Percentiles rank a stretch among this genome's conserved stretches.
Conservation (phyloP, 805 yeast species). For the Phaffomyces opuntiae region DNA sequence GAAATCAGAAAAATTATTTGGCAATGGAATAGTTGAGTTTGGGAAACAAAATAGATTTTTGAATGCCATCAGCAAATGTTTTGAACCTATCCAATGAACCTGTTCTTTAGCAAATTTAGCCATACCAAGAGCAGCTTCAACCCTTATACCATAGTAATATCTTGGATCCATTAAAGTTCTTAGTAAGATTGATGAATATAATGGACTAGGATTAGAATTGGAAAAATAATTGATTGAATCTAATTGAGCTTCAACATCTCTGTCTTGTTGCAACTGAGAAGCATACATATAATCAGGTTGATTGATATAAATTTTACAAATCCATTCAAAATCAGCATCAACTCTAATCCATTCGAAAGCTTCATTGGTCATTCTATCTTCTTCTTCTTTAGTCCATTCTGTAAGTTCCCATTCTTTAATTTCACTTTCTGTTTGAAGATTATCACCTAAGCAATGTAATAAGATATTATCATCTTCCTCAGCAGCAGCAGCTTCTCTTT, state of each 20-base stretch:
- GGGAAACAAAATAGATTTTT: conserved; percentile 68
- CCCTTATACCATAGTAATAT: conserved; percentile 83
- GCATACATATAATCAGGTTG: conserved; percentile 95
- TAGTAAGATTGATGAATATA: conserved; percentile 70
- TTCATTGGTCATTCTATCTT: conserved; percentile 61
- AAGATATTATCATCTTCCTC: conserved; percentile 32
- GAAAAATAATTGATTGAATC: conserved; percentile 77
- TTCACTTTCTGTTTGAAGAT: conserved; percentile 55
- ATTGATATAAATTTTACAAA: conserved; percentile 68
- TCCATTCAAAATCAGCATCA: conserved; percentile 98
- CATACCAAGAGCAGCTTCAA: conserved; percentile 78
- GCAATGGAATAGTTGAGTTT: conserved; percentile 56
- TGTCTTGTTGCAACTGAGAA: conserved; percentile 87
- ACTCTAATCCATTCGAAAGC: conserved; percentile 97
- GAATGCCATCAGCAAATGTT: conserved; percentile 64
- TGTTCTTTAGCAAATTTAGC: conserved; percentile 58
- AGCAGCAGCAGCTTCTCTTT: conserved; percentile 15
- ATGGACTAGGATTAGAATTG: conserved; percentile 45
- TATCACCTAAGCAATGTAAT: conserved; percentile 68
- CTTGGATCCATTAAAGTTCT: conserved; percentile 79
- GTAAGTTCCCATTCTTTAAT: conserved; percentile 63
- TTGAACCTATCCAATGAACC: conserved; percentile 62
- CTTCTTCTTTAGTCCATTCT: conserved; percentile 67
- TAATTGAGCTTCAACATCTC: conserved; percentile 93
- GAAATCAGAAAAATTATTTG: conserved; percentile 75